These are phyloP conservation scores for Neophaeococcomyces mojaviensis DNA, from an alignment of 2,329 filamentous ascomycete species.

Conservation along the genomic window DNA sequence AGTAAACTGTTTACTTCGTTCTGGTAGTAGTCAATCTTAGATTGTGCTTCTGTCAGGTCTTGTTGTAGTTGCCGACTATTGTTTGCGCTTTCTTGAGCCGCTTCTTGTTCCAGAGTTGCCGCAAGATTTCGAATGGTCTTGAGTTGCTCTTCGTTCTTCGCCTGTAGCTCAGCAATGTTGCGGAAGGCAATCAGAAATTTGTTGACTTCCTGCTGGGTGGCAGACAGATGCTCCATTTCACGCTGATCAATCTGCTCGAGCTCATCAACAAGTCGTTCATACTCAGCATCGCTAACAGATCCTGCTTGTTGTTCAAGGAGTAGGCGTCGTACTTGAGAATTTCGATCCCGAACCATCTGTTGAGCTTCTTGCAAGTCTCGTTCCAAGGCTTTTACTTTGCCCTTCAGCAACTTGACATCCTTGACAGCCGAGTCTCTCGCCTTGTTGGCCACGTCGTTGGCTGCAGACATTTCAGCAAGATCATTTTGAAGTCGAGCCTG, in stretches of 20 bases:
- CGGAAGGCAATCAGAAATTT: constrained; percentile 86
- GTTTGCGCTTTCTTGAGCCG: constrained; percentile 58
- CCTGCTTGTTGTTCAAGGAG: constrained; percentile 77
- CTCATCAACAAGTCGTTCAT: constrained; percentile 36
- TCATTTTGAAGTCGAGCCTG: constrained; percentile 73
- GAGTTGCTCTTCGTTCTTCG: constrained; percentile 78
- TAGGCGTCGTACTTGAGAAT: constrained; percentile 82
- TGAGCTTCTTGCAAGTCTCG: constrained; percentile 69
- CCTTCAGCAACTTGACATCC: constrained; percentile 68
- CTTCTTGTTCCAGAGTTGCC: constrained; percentile 83
- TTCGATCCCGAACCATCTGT: constrained; percentile 81
- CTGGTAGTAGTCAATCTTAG: constrained; percentile 67
- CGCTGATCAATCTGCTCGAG: constrained; percentile 51
- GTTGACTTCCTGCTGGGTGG: constrained; percentile 82
- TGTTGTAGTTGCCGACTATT: constrained; percentile 52
- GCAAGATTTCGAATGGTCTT: constrained; percentile 77
- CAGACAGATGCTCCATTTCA: constrained; percentile 67
- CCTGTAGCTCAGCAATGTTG: constrained; percentile 72
- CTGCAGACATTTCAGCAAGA: constrained; percentile 72
- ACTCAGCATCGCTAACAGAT: constrained; percentile 62
- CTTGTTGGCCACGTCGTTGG: constrained; percentile 73
- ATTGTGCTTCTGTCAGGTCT: constrained; percentile 54
- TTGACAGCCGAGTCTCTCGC: constrained; percentile 74
- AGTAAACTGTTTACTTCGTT: constrained; percentile 79
- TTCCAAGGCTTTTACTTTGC: constrained; percentile 54